Evolutionary conservation across 495 filamentous ascomycete species (phyloP).

Genomic region (Neurospora africana): DNA sequence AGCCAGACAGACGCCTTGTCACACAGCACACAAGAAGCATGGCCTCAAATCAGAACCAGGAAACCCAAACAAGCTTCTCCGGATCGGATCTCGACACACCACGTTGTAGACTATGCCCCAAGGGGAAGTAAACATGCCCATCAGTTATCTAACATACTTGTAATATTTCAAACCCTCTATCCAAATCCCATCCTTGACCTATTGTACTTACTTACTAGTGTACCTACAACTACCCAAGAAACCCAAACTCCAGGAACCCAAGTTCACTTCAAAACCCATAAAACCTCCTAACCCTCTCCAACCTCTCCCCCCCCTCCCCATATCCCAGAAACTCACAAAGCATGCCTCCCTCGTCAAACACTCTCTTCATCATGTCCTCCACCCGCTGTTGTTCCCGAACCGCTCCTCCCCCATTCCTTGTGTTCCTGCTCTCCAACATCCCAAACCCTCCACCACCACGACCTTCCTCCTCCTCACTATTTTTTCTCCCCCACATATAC

Average conservation of each 20-base stretch:
- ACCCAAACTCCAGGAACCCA: neutral
- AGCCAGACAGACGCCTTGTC: neutral
- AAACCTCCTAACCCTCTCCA: neutral
- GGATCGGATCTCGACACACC: neutral
- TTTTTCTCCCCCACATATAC: neutral
- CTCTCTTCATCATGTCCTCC: neutral
- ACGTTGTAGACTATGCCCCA: neutral
- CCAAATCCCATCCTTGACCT: neutral
- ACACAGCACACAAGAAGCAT: neutral
- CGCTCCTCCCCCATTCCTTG: neutral
- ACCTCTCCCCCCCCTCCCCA: neutral
- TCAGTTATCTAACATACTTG: neutral
- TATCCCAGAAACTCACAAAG: slow-evolving; percentile 2
- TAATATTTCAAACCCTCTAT: no score
- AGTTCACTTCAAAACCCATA: neutral
- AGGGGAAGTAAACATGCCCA: neutral
- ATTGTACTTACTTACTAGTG: no score
- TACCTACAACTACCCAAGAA: neutral
- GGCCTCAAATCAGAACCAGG: neutral
- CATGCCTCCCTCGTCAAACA: neutral
- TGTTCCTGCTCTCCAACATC: neutral
- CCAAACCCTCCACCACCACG: neutral
- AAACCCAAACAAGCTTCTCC: neutral
- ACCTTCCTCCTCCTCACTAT: neutral
- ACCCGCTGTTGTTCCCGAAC: neutral